Percentiles rank a stretch among this genome's conserved stretches.
These are phyloP conservation scores for Cercospora sp. DNA, from an alignment of 2,329 filamentous ascomycete species.

Conservation along the genomic window DNA sequence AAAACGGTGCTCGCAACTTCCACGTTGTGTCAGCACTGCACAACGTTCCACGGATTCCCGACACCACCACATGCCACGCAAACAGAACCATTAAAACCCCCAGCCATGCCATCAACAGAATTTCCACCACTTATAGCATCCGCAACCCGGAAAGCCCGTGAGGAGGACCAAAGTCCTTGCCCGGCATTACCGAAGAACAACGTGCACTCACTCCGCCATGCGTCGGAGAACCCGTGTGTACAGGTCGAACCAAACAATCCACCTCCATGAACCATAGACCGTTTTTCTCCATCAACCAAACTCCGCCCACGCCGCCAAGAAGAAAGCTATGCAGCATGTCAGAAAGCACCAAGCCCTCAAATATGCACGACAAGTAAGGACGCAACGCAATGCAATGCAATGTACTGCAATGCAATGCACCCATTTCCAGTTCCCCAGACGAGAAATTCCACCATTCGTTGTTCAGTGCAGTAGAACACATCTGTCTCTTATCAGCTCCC, in stretches of 20 bases:
- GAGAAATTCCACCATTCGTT: neutral
- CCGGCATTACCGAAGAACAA: neutral
- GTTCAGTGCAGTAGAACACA: no score
- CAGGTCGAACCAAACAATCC: neutral
- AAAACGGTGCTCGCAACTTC: neutral
- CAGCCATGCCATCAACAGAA: neutral
- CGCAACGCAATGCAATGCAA: no score
- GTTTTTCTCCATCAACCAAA: neutral
- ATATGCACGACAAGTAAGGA: neutral
- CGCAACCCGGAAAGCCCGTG: neutral
- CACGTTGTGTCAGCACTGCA: neutral
- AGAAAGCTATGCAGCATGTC: neutral
- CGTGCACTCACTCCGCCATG: neutral
- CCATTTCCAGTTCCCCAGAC: neutral
- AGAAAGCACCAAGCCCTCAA: neutral
- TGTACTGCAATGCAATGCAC: neutral
- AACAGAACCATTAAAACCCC: neutral
- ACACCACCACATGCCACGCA: neutral
- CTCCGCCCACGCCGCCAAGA: neutral
- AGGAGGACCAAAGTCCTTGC: neutral
- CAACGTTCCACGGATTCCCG: neutral
- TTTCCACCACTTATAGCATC: neutral
- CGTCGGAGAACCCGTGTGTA: neutral
- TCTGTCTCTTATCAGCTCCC: neutral
- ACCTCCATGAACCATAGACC: neutral